Evolutionary conservation across 164 flowering plant genomes (phyloP).

Genomic region (Taxillus chinensis): DNA sequence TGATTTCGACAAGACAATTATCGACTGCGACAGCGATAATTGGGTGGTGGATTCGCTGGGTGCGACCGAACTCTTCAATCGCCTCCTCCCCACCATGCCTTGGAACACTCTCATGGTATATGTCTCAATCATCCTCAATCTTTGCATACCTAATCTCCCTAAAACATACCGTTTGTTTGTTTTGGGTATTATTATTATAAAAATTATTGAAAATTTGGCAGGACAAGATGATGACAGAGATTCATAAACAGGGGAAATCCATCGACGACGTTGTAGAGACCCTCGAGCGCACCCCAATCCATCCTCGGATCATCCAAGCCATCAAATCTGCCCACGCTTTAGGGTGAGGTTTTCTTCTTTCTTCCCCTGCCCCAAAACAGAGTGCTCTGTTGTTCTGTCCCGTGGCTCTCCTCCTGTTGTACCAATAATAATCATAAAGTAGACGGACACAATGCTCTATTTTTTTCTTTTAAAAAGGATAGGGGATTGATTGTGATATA

Average conservation of each 20-base stretch:
- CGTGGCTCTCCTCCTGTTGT: too few relatives aligned
- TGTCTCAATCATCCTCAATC: background rate
- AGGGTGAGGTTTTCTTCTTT: slow-evolving; percentile 12
- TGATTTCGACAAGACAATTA: slow-evolving; percentile 76
- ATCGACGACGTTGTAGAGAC: slow-evolving; percentile 19
- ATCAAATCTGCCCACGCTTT: slow-evolving; percentile 21
- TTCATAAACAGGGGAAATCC: slow-evolving; percentile 21
- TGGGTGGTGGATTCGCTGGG: slow-evolving; percentile 72
- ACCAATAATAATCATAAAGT: too few relatives aligned
- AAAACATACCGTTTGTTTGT: background rate
- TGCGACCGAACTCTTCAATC: slow-evolving; percentile 44
- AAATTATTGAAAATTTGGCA: slow-evolving; percentile 1
- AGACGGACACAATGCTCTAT: too few relatives aligned
- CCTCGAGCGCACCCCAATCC: slow-evolving; percentile 19
- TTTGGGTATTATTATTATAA: background rate
- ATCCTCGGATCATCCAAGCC: slow-evolving; percentile 21
- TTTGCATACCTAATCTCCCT: background rate
- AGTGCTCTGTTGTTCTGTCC: too few relatives aligned
- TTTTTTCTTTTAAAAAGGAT: too few relatives aligned
- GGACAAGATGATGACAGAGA: slow-evolving; percentile 25
- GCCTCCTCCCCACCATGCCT: slow-evolving; percentile 68
- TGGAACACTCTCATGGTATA: slow-evolving; percentile 73
- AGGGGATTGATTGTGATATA: too few relatives aligned
- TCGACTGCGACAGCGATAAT: slow-evolving; percentile 67
- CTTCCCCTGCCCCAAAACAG: background rate